A percentile compares a stretch with the other conserved stretches of the same genome.
These are phyloP conservation scores for Pichiaceae sp. DNA, from an alignment of 1,139 yeast genomes.

Conservation along the genomic window DNA sequence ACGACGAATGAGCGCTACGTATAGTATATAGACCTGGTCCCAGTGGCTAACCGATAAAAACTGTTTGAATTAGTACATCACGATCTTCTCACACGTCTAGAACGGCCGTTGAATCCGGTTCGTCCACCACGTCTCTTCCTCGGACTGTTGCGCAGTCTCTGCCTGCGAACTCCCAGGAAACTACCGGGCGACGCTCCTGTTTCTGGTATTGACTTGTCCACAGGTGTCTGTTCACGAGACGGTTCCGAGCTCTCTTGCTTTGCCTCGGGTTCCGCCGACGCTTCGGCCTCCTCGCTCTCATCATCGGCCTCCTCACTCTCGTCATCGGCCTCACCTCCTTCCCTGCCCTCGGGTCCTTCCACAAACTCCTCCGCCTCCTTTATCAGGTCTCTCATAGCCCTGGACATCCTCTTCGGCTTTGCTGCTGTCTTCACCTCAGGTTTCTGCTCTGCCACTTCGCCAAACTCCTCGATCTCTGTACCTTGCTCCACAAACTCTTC, in stretches of 20 bases:
- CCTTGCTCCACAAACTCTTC: slow-evolving; percentile 11
- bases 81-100: no score
- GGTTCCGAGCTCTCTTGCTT: neutral
- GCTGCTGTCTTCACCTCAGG: neutral
- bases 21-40: no score
- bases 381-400: slow-evolving; percentile 9
- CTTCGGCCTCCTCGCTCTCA: slow-evolving; percentile 3
- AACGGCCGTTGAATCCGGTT: neutral
- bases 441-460: neutral
- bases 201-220: no score
- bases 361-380: slow-evolving; percentile 16
- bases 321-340: neutral
- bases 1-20: slow-evolving; percentile 1
- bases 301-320: slow-evolving; percentile 4
- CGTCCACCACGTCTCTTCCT: neutral
- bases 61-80: no score
- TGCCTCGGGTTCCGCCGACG: slow-evolving; percentile 1
- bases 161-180: neutral
- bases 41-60: no score
- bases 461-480: neutral
- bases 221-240: neutral
- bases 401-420: slow-evolving; percentile 7
- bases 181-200: neutral
- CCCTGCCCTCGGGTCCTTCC: slow-evolving; percentile 2
- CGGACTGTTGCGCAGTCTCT: neutral